Evolutionary conservation across 1,284 basidiomycete genomes (phyloP).

Genomic region (Rhodotorula sp.): DNA sequence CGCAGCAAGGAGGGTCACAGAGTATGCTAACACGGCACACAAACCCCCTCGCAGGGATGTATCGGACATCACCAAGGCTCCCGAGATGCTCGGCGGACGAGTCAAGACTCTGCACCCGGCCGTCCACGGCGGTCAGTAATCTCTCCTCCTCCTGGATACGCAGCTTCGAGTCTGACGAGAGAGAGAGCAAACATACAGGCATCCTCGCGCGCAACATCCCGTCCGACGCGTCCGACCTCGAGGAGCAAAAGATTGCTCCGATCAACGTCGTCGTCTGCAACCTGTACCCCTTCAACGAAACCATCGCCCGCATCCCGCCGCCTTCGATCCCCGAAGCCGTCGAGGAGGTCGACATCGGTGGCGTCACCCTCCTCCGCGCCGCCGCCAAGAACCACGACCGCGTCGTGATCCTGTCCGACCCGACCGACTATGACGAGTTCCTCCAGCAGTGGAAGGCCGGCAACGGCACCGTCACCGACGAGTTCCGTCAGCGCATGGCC

Average conservation of each 20-base stretch:
- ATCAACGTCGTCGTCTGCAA: conserved; percentile 98
- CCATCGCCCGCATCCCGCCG: conserved; percentile 75
- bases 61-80: conserved; percentile 94
- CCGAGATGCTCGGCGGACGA: conserved; percentile 98
- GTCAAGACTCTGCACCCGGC: conserved; percentile 99
- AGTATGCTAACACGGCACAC: not conserved
- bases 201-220: conserved; percentile 85
- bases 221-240: conserved; percentile 80
- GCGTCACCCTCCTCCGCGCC: conserved; percentile 94
- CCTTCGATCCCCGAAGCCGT: conserved; percentile 90
- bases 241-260: conserved; percentile 75
- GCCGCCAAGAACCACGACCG: conserved; percentile 98
- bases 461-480: conserved; percentile 67
- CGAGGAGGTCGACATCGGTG: conserved; percentile 98
- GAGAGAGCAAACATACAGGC: conserved; percentile 51
- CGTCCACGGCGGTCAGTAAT: conserved; percentile 81
- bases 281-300: conserved; percentile 94
- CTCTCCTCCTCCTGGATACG: not conserved
- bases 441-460: conserved; percentile 70
- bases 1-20: not conserved
- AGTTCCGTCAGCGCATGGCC: conserved; percentile 74
- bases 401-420: conserved; percentile 89
- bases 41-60: conserved; percentile 73
- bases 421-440: conserved; percentile 86
- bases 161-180: not conserved